Percentiles rank a stretch among this genome's conserved stretches.
These are phyloP conservation scores for Cenchrus americanus DNA, from an alignment of 176 grass and related monocot species.

Conservation along the genomic window DNA sequence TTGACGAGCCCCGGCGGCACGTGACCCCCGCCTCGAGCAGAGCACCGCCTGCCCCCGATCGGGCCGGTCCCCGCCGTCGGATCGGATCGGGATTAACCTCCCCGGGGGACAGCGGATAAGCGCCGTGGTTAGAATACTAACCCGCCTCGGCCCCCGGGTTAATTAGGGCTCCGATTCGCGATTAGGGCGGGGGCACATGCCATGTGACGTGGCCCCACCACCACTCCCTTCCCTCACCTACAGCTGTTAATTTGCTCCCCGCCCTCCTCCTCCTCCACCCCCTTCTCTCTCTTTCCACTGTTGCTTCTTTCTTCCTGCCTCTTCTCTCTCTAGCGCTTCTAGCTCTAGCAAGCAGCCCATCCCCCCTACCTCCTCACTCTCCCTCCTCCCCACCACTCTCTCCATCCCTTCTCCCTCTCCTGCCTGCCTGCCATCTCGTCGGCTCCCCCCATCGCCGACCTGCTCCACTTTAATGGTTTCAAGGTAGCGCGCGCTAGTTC, in stretches of 20 bases:
- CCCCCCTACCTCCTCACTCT: constrained; percentile 1
- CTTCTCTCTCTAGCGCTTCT: constrained; percentile 14
- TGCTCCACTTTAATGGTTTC: constrained; percentile 52
- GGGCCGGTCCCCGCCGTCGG: constrained; percentile 28
- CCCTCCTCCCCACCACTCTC: not conserved
- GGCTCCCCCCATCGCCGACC: constrained; percentile 19
- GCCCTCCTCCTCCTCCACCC: not conserved
- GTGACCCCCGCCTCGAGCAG: constrained; percentile 71
- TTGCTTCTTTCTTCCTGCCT: constrained; percentile 4
- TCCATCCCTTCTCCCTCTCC: not conserved
- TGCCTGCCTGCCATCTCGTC: not conserved
- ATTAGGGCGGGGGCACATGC: constrained; percentile 62
- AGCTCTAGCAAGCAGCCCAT: not conserved
- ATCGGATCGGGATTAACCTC: constrained; percentile 41
- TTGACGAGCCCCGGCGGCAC: constrained; percentile 33
- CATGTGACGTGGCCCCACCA: constrained; percentile 78
- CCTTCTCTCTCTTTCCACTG: not conserved
- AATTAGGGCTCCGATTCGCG: constrained; percentile 40
- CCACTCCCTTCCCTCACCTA: constrained; percentile 45
- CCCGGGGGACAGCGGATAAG: constrained; percentile 39
- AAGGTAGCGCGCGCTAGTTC: constrained; percentile 13
- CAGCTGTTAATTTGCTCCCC: constrained; percentile 53
- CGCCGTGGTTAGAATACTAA: constrained; percentile 40
- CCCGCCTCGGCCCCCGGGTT: not conserved
- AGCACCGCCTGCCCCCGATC: constrained; percentile 36